Evolutionary conservation across 176 grass and related monocot genomes (phyloP).

Genomic region (maize (Zea mays)): Zm-B73-REFERENCE-NAM-5.0 NC_050102.1:14777001-14777500

Average conservation of each 20-base stretch:
- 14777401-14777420: slow-evolving; percentile 94
- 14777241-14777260: neutral
- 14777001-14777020: neutral
- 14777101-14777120: neutral
- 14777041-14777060: slow-evolving; percentile 21
- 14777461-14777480: neutral
- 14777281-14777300: slow-evolving; percentile 23
- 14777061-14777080: neutral
- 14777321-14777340: slow-evolving; percentile 82
- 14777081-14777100: neutral
- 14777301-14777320: slow-evolving; percentile 90
- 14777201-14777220: neutral
- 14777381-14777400: slow-evolving; percentile 70
- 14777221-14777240: neutral
- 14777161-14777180: neutral
- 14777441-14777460: neutral
- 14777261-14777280: neutral
- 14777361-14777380: slow-evolving; percentile 60
- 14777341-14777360: slow-evolving; percentile 73
- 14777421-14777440: slow-evolving; percentile 29
- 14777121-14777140: neutral
- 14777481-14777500: slow-evolving; percentile 2
- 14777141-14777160: neutral
- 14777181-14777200: neutral
- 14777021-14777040: neutral